Conservation (phyloP, 2,329 filamentous ascomycete genomes). For the Colletotrichum trifolii region DNA sequence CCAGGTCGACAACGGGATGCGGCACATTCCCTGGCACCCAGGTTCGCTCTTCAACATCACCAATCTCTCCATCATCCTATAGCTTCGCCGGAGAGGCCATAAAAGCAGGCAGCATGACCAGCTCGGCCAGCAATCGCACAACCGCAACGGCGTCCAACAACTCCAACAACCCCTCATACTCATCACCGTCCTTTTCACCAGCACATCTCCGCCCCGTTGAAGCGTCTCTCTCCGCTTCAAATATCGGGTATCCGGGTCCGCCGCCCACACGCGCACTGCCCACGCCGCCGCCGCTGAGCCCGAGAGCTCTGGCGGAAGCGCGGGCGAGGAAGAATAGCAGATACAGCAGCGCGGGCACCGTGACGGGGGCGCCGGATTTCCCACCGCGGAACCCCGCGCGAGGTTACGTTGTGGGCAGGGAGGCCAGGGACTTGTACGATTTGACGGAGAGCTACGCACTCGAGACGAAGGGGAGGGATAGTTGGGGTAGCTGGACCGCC, state of each 20-base stretch:
- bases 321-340: no score
- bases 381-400: slow-evolving; percentile 32
- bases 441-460: slow-evolving; percentile 46
- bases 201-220: slow-evolving; percentile 51
- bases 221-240: slow-evolving; percentile 49
- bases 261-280: slow-evolving; percentile 59
- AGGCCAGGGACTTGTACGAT: slow-evolving; percentile 44
- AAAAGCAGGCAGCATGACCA: slow-evolving; percentile 31
- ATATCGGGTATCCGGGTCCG: slow-evolving; percentile 51
- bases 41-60: background rate
- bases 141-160: slow-evolving; percentile 15
- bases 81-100: background rate
- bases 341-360: no score
- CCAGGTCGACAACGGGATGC: slow-evolving; percentile 8
- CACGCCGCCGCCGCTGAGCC: slow-evolving; percentile 40
- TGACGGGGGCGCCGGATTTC: slow-evolving; percentile 18
- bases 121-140: slow-evolving; percentile 20
- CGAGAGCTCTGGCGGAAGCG: background rate
- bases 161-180: slow-evolving; percentile 2
- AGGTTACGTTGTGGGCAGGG: slow-evolving; percentile 37
- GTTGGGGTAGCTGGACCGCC: slow-evolving; percentile 49
- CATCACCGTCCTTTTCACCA: slow-evolving; percentile 44
- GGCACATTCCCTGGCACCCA: no score
- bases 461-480: slow-evolving; percentile 45
- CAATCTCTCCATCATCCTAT: slow-evolving; percentile 1